These are phyloP conservation scores for Candolleomyces eurysporus DNA, from an alignment of 768 basidiomycete genomes.

Conservation along the genomic window DNA sequence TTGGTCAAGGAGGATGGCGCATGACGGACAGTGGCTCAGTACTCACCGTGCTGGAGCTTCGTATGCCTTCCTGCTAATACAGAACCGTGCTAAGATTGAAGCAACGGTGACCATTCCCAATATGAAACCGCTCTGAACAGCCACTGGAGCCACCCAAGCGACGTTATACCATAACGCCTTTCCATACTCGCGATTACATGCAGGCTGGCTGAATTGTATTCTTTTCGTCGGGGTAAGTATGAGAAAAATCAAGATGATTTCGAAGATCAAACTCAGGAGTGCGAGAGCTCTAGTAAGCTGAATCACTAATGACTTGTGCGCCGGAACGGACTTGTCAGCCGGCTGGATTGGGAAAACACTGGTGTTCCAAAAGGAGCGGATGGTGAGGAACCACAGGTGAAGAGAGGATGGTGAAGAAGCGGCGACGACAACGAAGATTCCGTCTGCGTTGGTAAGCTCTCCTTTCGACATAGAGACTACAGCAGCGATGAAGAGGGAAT, in stretches of 20 bases:
- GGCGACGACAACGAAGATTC: conserved; percentile 2
- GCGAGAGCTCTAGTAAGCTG: not conserved
- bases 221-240: not conserved
- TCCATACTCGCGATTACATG: not conserved
- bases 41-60: not conserved
- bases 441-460: conserved; percentile 1
- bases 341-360: not conserved
- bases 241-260: not conserved
- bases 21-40: not conserved
- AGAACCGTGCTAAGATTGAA: too few species aligned
- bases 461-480: not conserved
- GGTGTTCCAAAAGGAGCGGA: not conserved
- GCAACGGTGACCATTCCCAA: too few species aligned
- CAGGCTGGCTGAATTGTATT: conserved; percentile 3
- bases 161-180: conserved; percentile 4
- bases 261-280: not conserved
- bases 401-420: conserved; percentile 1
- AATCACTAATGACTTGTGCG: not conserved
- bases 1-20: not conserved
- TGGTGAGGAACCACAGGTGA: conserved; percentile 7
- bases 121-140: not conserved
- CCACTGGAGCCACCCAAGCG: not conserved
- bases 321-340: not conserved
- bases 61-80: not conserved
- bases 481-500: conserved; percentile 5